Percentiles rank a stretch among this genome's conserved stretches.
These are phyloP conservation scores for Cupressus sempervirens DNA, from an alignment of 75 land plant species.

Conservation along the genomic window DNA sequence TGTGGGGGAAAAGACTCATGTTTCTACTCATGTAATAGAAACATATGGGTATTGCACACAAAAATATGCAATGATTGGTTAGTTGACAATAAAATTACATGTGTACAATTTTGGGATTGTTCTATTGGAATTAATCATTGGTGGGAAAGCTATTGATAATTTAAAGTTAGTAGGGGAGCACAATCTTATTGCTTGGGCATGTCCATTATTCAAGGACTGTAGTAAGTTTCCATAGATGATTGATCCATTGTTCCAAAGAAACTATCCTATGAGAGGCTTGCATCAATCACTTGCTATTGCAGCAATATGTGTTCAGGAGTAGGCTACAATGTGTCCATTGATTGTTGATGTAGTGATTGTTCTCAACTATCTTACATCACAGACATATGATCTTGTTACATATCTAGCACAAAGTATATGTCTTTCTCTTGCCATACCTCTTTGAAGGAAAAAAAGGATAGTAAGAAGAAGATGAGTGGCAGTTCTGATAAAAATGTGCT, in stretches of 20 bases:
- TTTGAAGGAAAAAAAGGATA: conserved; percentile 17
- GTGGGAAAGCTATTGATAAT: no score
- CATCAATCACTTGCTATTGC: conserved; percentile 76
- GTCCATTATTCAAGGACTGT: conserved; percentile 69
- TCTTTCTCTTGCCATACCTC: conserved; percentile 38
- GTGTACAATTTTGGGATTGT: conserved; percentile 55
- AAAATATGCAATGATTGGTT: conserved; percentile 48
- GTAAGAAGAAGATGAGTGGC: conserved; percentile 13
- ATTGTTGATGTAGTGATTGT: conserved; percentile 75
- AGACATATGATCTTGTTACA: conserved; percentile 46
- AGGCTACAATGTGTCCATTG: conserved; percentile 61
- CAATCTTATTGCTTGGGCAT: conserved; percentile 57
- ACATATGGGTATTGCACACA: conserved; percentile 51
- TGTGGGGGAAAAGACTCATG: conserved; percentile 50
- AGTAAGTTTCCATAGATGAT: conserved; percentile 63
- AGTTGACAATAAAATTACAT: conserved; percentile 42
- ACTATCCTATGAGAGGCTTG: conserved; percentile 56
- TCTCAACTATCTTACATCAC: conserved; percentile 65
- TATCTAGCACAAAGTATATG: conserved; percentile 29
- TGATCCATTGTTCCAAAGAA: conserved; percentile 62
- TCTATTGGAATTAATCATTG: conserved; percentile 40
- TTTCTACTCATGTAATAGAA: conserved; percentile 47
- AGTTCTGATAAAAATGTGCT: not conserved
- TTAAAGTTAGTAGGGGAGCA: no score
- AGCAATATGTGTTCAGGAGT: conserved; percentile 79